Percentiles rank a stretch among this genome's conserved stretches.
Conservation (phyloP, 495 filamentous ascomycete genomes). For the Penicillium lividum region DNA sequence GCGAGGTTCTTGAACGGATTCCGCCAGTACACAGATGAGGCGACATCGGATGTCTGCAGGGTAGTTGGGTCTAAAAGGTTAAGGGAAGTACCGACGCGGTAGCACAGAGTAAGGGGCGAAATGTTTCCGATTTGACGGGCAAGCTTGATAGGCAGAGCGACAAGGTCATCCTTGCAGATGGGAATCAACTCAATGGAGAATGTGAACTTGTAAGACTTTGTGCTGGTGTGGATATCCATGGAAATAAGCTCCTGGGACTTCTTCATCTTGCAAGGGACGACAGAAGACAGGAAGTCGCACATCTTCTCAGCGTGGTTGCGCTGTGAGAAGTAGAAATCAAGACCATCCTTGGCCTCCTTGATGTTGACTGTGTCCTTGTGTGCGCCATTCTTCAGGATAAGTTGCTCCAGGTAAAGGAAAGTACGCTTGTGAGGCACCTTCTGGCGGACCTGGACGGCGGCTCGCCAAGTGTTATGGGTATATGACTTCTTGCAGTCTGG, state of each 20-base stretch:
- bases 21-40: slow-evolving; percentile 81
- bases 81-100: slow-evolving; percentile 83
- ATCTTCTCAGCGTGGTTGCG: slow-evolving; percentile 92
- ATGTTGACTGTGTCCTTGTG: slow-evolving; percentile 96
- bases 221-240: slow-evolving; percentile 85
- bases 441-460: slow-evolving; percentile 89
- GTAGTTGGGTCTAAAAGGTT: slow-evolving; percentile 90
- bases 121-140: slow-evolving; percentile 87
- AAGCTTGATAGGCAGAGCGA: slow-evolving; percentile 85
- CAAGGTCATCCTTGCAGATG: slow-evolving; percentile 94
- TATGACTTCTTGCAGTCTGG: slow-evolving; percentile 91
- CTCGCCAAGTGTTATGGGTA: slow-evolving; percentile 87
- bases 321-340: slow-evolving; percentile 91
- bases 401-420: slow-evolving; percentile 93
- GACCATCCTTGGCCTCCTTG: slow-evolving; percentile 87
- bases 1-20: slow-evolving; percentile 80
- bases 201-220: slow-evolving; percentile 89
- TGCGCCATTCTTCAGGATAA: slow-evolving; percentile 90
- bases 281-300: slow-evolving; percentile 80
- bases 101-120: slow-evolving; percentile 75
- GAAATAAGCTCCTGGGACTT: slow-evolving; percentile 92
- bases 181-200: slow-evolving; percentile 77
- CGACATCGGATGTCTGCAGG: slow-evolving; percentile 85
- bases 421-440: slow-evolving; percentile 97
- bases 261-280: slow-evolving; percentile 71